Base-by-base conservation (phyloP, 140 eudicot species). In the Anethum foeniculum region DNA sequence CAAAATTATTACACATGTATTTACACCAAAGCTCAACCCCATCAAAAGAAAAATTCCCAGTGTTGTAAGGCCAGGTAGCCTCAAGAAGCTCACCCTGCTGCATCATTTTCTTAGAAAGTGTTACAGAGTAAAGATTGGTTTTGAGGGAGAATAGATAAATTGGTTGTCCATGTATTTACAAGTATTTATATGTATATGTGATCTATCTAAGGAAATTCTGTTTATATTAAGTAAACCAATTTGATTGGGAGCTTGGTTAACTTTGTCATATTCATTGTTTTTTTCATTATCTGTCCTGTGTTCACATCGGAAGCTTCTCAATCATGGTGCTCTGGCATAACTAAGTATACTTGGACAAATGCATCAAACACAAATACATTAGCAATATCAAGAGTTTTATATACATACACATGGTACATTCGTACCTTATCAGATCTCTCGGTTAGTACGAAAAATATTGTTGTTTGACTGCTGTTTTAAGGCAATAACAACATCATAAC, bases 221-320 rank as follows among this genome's bases (percentile, higher is more conserved):
- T 47, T 47, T 44, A 47, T 41, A 75, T 9, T 11, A 75, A 47
- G 54, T 47, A 44, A 43, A n/a, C 62, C 56, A 25, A 47, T 44
- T 14, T 28, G 41, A 75, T 75, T 75, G 79, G 64, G 34, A 27
- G 60, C 41, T 75, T n/a, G 62, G 39, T 1, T 5, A 12, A 46
- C 1, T 75, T 75, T 75, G 79, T 75, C 79, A 10, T 54, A 75
- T 75, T 75, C 79, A 47, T 25, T 74, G 34, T 74, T 46, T 44
- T 74, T 12, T 32, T 39, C 6, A 41, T 74, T 8, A 44, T 74
- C 58, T n/a, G 79, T 75, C 62, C 19, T 48, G 25, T 75, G 8
- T 75, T 75, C 79, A 43, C 77, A 75, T 75, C 54, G 79, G 64
- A 75, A 75, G 54, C 79, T 75, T 75, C 64, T 75, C 79, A 75